Base-by-base conservation (phyloP, 78 protist genomes). In the Planoprotostelium fungivorum region DNA sequence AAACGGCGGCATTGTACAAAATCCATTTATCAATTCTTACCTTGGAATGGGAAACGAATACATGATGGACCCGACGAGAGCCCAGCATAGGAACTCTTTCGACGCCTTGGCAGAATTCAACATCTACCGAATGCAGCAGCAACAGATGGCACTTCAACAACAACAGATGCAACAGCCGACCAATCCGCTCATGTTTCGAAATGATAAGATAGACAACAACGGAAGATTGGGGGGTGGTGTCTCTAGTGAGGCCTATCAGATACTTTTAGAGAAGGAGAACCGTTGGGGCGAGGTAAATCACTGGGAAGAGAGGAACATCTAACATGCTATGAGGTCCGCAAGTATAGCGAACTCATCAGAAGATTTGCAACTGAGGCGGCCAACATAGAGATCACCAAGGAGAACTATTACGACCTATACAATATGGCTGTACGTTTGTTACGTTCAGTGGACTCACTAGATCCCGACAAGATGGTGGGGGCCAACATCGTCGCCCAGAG, bases 371-470 rank as follows among this genome's bases (percentile, higher is more conserved):
- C 38, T 38, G 91, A 89, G 29, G 91, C 91, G 38, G 38, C 91
- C 36, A 63, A 84, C 29, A 29, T 89, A 28, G 34, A 39, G 37
- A 89, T 89, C 84, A 85, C 91, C 35, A 89, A 89, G 51, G 91
- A 89, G 35, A 89, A 89, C 38, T 89, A 89, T 36, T 86, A 89
- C 38, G 91, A 89, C 51, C 86, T 89, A 36, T 89, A 89, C 51
- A 89, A 89, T 83, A 89, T 89, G 91, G 91, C 91, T 0, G 84
- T 89, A 38, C 86, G 91, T 83, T 36, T 89, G 28, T 83, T 89
- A 63, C 84, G 86, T 63, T 38, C 91, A 38, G 91, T 89, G 35
- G 91, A 89, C 35, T 85, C 84, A 35, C 28, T 89, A 84, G 91
- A 83, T 35, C 87, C 87, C 28, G 91, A 89, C 35, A 84, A 83